Conservation (phyloP, 2,329 filamentous ascomycete species). For the Emericellopsis cladophorae region DNA sequence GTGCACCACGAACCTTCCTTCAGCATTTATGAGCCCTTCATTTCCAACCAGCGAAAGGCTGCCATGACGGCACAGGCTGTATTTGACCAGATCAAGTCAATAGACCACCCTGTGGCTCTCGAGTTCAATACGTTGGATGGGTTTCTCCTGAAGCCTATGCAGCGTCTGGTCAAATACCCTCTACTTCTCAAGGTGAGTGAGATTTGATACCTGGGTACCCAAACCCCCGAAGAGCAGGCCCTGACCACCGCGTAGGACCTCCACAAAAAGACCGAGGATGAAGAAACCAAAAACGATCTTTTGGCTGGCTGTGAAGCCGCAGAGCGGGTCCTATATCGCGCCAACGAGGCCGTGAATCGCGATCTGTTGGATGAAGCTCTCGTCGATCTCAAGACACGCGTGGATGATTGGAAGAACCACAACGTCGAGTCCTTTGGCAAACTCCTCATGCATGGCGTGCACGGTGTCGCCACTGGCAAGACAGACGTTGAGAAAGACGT, state of each 20-base stretch:
- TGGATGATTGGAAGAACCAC: constrained; percentile 97
- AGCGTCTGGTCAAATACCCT: constrained; percentile 89
- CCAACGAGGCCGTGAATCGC: constrained; percentile 83
- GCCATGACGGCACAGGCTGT: constrained; percentile 72
- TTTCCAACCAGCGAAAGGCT: constrained; percentile 89
- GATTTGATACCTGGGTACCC: background rate
- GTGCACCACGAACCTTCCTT: constrained; percentile 76
- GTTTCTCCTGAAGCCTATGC: constrained; percentile 93
- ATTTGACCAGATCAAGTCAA: constrained; percentile 73
- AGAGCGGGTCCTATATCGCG: constrained; percentile 67
- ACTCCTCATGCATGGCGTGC: constrained; percentile 76
- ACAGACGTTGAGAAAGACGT: constrained; percentile 89
- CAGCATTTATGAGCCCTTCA: constrained; percentile 90
- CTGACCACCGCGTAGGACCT: constrained; percentile 48
- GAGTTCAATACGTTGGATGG: constrained; percentile 81
- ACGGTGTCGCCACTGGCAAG: constrained; percentile 80
- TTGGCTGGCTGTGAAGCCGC: constrained; percentile 67
- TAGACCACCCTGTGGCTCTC: constrained; percentile 68
- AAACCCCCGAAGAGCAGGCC: background rate
- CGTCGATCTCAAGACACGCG: constrained; percentile 65
- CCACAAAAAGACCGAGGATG: constrained; percentile 70
- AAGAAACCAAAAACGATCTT: constrained; percentile 59
- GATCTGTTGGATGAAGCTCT: constrained; percentile 76
- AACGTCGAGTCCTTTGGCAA: constrained; percentile 84
- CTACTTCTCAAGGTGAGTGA: constrained; percentile 63